Evolutionary conservation across 2,329 filamentous ascomycete genomes (phyloP).

Genomic region (Leptographium galeiforme): DNA sequence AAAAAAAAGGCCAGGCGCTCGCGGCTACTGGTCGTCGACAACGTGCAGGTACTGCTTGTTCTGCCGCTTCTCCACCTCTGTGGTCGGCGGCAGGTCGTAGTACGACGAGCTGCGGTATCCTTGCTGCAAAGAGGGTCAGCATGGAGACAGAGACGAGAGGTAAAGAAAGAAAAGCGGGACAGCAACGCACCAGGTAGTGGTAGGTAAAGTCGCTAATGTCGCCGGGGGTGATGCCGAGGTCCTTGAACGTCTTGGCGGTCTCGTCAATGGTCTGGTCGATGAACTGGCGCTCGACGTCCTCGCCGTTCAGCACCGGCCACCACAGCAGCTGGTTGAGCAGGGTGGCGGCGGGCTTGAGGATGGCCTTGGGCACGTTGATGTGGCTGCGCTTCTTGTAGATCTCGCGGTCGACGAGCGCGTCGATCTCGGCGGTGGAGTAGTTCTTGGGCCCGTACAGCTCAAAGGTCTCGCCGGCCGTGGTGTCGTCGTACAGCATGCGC

Average conservation of each 20-base stretch:
- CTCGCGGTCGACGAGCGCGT: slow-evolving; percentile 77
- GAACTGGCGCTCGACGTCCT: slow-evolving; percentile 85
- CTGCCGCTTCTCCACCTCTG: slow-evolving; percentile 85
- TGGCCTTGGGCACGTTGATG: slow-evolving; percentile 73
- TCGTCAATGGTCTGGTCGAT: slow-evolving; percentile 86
- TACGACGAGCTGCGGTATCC: slow-evolving; percentile 76
- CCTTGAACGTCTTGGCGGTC: slow-evolving; percentile 87
- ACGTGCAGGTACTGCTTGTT: slow-evolving; percentile 97
- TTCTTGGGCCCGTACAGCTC: slow-evolving; percentile 91
- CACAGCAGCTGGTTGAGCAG: slow-evolving; percentile 72
- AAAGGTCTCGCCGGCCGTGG: slow-evolving; percentile 76
- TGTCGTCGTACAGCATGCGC: slow-evolving; percentile 81
- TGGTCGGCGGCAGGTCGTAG: slow-evolving; percentile 89
- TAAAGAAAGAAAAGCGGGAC: background rate
- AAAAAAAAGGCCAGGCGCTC: background rate
- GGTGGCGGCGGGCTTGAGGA: slow-evolving; percentile 63
- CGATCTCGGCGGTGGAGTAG: slow-evolving; percentile 80
- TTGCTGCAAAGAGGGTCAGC: slow-evolving; percentile 46
- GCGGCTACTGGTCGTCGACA: slow-evolving; percentile 63
- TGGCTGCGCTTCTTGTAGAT: slow-evolving; percentile 82
- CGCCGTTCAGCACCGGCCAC: slow-evolving; percentile 74
- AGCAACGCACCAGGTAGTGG: slow-evolving; percentile 68
- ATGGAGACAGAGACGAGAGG: background rate
- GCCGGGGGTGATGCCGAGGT: slow-evolving; percentile 77
- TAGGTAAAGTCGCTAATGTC: slow-evolving; percentile 81